Evolutionary conservation across 2,329 filamentous ascomycete genomes (phyloP), one percentile per base, ranked within the genome.

Genomic region (Hypoxylon sp.): DNA sequence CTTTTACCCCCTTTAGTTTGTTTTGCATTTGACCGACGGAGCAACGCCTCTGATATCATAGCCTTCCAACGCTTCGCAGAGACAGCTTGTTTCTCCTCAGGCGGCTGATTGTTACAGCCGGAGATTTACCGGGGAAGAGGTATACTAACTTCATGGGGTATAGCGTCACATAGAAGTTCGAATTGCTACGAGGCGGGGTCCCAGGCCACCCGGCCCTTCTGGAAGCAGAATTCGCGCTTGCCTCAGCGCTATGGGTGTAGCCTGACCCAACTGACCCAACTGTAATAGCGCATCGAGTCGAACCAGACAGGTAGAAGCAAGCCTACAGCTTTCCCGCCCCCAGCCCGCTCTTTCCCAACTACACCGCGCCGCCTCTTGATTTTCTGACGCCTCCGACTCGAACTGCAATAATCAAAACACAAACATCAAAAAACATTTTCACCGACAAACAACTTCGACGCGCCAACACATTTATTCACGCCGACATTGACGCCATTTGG

Each of bases 351-450:
- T 62, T 51, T 46, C 66, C 65, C 60, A 67, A 61, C 41, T 41
- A 30, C 19, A 57, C 37, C 69, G 71, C 72, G 70, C 69, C 71
- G 73, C 72, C 73, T 74, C 72, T 74, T 53, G 54, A 72, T 69
- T 75, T 73, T 73, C 63, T 27, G 29, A 64, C 62, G 61, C 53
- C 54, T 67, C 57, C 67, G 58, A 70, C 48, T 51, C 66, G 60
- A 64, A 66, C 32, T 46, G 16, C 16, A 58, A 61, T 30, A 65
- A 69, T 64, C 68, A 70, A 73, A 73, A 72, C 66, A 74, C 69
- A 73, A 74, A 75, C 72, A 65, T 37, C 43, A 11, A 62, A 65
- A 74, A 74, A 71, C 25, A 69, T 72, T 74, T 75, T 74, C 61
- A 64, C 59, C 54, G 47, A 59, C 63, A 70, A 71, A 65, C 61